These are phyloP conservation scores for Posidonia oceanica DNA, from an alignment of 116 monocot genomes.

Conservation along the genomic window DNA sequence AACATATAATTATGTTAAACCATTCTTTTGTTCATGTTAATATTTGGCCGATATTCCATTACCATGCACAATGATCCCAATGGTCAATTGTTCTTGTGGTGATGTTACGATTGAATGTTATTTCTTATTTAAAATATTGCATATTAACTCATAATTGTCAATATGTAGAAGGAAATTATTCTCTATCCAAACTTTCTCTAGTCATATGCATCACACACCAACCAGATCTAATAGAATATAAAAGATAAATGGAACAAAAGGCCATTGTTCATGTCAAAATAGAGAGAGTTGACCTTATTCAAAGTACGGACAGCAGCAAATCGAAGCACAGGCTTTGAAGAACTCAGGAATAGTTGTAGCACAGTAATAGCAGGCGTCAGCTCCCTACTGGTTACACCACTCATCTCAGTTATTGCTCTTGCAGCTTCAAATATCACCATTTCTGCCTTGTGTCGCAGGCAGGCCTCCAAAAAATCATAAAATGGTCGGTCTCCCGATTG, in stretches of 20 bases:
- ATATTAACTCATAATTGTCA: too few species aligned
- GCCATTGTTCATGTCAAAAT: not conserved
- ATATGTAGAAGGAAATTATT: too few species aligned
- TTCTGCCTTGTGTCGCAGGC: constrained; percentile 89
- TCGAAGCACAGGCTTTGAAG: constrained; percentile 92
- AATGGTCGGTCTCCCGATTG: constrained; percentile 90
- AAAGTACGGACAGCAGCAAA: constrained; percentile 98
- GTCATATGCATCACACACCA: too few species aligned
- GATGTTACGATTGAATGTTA: too few species aligned
- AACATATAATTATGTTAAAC: too few species aligned
- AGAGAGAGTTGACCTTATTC: constrained; percentile 57
- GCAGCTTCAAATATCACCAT: constrained; percentile 98
- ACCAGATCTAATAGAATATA: too few species aligned
- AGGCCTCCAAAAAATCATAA: constrained; percentile 93
- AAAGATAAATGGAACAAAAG: not conserved
- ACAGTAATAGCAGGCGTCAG: constrained; percentile 94
- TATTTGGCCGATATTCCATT: too few species aligned
- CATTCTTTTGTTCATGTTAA: too few species aligned
- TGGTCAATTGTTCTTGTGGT: too few species aligned
- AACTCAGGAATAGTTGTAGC: constrained; percentile 90
- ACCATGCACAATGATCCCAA: too few species aligned
- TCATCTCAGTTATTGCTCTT: constrained; percentile 87
- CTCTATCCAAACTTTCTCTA: too few species aligned
- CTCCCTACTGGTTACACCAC: constrained; percentile 79
- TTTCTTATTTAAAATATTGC: too few species aligned